phyloP scores from a whole-genome alignment of 2,329 filamentous ascomycete species.

The Pseudogymnoascus sp. region DNA sequence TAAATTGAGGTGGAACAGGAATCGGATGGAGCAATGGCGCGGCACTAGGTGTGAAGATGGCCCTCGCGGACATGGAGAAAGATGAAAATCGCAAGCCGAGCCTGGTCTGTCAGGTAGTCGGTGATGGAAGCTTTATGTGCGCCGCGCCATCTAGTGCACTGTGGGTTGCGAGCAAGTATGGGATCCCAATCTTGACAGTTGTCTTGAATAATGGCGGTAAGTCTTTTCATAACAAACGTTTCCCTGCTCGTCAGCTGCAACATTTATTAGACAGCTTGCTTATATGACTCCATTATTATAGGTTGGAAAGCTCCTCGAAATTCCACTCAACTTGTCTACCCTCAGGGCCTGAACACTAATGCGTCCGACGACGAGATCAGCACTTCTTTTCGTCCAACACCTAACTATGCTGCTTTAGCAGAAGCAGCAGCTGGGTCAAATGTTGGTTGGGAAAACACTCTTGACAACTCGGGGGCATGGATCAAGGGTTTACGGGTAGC shows the following conservation, averaged over 20 bases:
- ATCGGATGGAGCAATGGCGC: conserved; percentile 46
- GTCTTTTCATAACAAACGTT: conserved; percentile 15
- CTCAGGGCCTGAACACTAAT: conserved; percentile 44
- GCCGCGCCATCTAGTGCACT: conserved; percentile 46
- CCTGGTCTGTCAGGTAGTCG: conserved; percentile 48
- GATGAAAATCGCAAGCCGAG: conserved; percentile 36
- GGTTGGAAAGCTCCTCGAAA: conserved; percentile 53
- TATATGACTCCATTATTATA: conserved; percentile 20
- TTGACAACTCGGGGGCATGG: background rate
- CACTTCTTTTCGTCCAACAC: conserved; percentile 49
- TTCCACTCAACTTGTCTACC: conserved; percentile 49
- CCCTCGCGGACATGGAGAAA: conserved; percentile 27
- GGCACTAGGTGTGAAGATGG: conserved; percentile 42
- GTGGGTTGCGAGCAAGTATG: conserved; percentile 47
- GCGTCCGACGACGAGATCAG: conserved; percentile 55
- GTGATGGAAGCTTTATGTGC: conserved; percentile 49
- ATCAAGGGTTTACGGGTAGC: conserved; percentile 13
- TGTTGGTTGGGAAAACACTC: conserved; percentile 10
- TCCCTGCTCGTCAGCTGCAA: background rate
- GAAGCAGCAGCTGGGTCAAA: conserved; percentile 49
- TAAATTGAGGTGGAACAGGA: conserved; percentile 46
- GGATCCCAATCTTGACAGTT: conserved; percentile 46
- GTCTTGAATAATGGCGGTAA: conserved; percentile 49
- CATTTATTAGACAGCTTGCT: background rate
- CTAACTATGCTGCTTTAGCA: conserved; percentile 52